A percentile compares a stretch with the other conserved stretches of the same genome.
phyloP scores from a whole-genome alignment of 75 land plant species.

The Cryptomeria japonica region DNA sequence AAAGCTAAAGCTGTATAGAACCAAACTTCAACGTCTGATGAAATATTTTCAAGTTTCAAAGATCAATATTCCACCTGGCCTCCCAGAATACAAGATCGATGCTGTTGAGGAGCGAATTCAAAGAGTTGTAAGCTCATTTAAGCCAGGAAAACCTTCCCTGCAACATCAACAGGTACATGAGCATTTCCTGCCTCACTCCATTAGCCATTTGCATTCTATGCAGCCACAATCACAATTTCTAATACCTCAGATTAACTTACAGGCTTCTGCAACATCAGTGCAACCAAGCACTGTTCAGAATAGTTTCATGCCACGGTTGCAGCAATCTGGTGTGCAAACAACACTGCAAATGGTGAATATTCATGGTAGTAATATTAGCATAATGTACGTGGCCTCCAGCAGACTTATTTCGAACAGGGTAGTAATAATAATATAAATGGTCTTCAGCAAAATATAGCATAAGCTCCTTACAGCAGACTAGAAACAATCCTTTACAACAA shows the following conservation, averaged over 20 bases:
- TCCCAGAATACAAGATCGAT: too few relatives aligned
- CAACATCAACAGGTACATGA: constrained; percentile 23
- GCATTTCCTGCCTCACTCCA: constrained; percentile 5
- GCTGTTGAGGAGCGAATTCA: too few relatives aligned
- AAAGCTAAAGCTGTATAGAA: not conserved
- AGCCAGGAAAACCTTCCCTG: constrained; percentile 11
- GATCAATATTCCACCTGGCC: not conserved
- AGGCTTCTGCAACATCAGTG: constrained; percentile 33
- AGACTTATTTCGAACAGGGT: constrained; percentile 19
- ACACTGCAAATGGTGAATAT: constrained; percentile 51
- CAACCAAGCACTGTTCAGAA: constrained; percentile 38
- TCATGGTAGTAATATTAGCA: constrained; percentile 34
- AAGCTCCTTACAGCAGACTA: too few relatives aligned
- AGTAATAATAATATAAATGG: constrained; percentile 29
- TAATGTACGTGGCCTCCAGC: constrained; percentile 39
- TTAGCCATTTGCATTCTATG: constrained; percentile 9
- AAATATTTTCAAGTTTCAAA: not conserved
- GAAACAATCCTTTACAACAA: constrained; percentile 39
- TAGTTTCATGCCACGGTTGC: constrained; percentile 43
- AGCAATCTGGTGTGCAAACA: constrained; percentile 24
- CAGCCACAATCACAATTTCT: constrained; percentile 34
- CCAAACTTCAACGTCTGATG: not conserved
- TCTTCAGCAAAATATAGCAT: constrained; percentile 34
- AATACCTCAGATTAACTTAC: constrained; percentile 44
- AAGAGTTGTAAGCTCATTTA: not conserved